Base-by-base conservation (phyloP, 2,329 filamentous ascomycete species). In the Arthroderma sp. region DNA sequence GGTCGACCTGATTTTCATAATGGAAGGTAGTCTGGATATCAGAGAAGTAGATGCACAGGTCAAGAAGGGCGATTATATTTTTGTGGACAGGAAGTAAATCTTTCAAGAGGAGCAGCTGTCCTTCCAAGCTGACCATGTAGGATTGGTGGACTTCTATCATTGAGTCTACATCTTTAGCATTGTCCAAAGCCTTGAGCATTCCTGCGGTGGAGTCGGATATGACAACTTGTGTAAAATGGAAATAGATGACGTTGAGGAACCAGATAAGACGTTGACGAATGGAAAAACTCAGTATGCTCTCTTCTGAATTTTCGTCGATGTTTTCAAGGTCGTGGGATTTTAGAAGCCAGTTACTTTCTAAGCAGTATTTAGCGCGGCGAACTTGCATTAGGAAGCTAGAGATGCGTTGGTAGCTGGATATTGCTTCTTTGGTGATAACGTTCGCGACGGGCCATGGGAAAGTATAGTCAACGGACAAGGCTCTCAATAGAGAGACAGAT, bases 371-470 rank as follows among this genome's bases (percentile, higher is more conserved):
- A 3, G 84, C 81, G 39, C 86, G 75, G 43, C 81, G 80, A 28
- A 85, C 68, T 58, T 95, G 88, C 29, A 94, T 71, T 1, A 94
- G 71, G 6, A 94, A 73, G 0, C 77, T 81, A 52, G 85, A 86
- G 3, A 89, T 67, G 27, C 73, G 67, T 54, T 85, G 82, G 56
- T 94, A 94, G 3, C 73, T 69, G 0, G 63, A 57, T 22, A 86
- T 71, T 5, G 78, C 78, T 3, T 74, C 68, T 38, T 77, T 74
- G 1, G 78, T 78, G 38, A 94, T 69, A 29, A 95, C 76, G 55
- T 94, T 89, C 15, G 73, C 72, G 4, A 80, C 60, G 1, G 75
- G 69, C 77, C 77, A 80, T 0, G 74, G 67, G 1, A 91, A 72
- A 2, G 76, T 72, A 57, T 87, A 91, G 38, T 73, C 71, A 22